These are phyloP conservation scores for Roridomyces roridus DNA, from an alignment of 768 basidiomycete species.

Conservation along the genomic window DNA sequence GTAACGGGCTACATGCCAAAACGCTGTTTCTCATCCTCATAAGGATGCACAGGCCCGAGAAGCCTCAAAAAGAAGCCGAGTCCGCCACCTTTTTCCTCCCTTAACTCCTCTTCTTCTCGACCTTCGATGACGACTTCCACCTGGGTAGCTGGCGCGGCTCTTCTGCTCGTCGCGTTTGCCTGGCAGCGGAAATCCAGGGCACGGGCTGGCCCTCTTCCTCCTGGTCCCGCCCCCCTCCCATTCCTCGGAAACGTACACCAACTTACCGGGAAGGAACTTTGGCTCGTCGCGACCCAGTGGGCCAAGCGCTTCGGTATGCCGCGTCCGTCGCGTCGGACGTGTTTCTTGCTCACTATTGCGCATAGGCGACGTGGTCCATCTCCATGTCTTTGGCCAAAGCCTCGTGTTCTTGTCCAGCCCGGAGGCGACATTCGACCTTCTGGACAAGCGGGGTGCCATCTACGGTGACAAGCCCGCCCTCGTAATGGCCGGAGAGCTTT, in stretches of 20 bases:
- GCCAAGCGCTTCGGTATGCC: constrained; percentile 62
- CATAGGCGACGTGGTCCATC: constrained; percentile 70
- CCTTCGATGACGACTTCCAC: constrained; percentile 4
- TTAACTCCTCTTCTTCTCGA: not conserved
- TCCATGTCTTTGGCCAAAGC: constrained; percentile 69
- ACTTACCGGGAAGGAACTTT: constrained; percentile 65
- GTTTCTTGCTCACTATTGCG: constrained; percentile 13
- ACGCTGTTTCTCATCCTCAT: not conserved
- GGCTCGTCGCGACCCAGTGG: constrained; percentile 69
- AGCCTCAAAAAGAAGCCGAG: too few relatives aligned
- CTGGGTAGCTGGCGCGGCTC: constrained; percentile 27
- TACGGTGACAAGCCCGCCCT: constrained; percentile 78
- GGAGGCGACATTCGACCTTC: constrained; percentile 63
- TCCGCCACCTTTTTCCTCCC: not conserved
- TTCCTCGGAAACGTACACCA: constrained; percentile 70
- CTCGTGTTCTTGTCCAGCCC: constrained; percentile 65
- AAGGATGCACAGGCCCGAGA: not conserved
- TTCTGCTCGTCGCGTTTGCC: constrained; percentile 46
- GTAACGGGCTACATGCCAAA: too few relatives aligned
- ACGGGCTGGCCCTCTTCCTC: constrained; percentile 55
- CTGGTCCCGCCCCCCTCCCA: constrained; percentile 72
- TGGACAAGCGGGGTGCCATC: constrained; percentile 73
- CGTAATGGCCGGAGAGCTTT: constrained; percentile 77
- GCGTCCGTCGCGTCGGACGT: constrained; percentile 6
- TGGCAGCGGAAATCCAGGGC: constrained; percentile 52